Conservation (phyloP, 768 basidiomycete genomes). For the Rhodosporidiobolus sp. region DNA sequence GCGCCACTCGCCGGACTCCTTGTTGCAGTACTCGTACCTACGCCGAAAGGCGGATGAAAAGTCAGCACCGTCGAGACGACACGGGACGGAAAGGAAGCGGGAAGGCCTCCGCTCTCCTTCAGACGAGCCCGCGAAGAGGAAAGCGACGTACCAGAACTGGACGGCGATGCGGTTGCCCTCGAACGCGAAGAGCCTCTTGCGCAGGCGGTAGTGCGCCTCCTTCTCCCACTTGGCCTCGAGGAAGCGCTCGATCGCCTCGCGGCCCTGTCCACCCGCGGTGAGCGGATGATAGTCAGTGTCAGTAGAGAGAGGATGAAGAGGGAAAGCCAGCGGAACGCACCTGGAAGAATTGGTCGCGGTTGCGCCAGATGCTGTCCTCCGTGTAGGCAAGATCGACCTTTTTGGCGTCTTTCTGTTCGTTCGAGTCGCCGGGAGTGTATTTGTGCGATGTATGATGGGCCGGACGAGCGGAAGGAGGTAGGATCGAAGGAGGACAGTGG, state of each 20-base stretch:
- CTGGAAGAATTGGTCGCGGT: conserved; percentile 56
- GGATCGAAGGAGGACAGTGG: no score
- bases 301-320: neutral
- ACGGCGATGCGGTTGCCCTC: conserved; percentile 59
- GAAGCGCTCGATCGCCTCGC: conserved; percentile 49
- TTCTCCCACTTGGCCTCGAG: conserved; percentile 57
- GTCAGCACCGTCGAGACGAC: neutral
- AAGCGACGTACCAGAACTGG: conserved; percentile 49
- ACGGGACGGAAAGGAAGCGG: neutral
- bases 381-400: conserved; percentile 57
- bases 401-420: conserved; percentile 11
- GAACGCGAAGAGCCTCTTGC: conserved; percentile 61
- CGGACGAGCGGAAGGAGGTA: neutral
- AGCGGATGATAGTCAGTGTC: neutral
- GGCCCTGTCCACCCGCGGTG: neutral
- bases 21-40: conserved; percentile 56
- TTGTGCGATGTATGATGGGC: no score
- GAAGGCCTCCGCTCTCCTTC: neutral
- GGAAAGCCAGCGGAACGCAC: neutral
- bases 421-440: no score
- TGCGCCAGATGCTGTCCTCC: conserved; percentile 55
- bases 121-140: neutral
- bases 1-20: conserved; percentile 52
- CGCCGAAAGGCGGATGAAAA: conserved; percentile 34
- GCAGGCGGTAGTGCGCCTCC: conserved; percentile 55